Evolutionary conservation across 805 yeast genomes (phyloP), one percentile per base, ranked within the genome.

Genomic region (Debaryomyces maramus): DNA sequence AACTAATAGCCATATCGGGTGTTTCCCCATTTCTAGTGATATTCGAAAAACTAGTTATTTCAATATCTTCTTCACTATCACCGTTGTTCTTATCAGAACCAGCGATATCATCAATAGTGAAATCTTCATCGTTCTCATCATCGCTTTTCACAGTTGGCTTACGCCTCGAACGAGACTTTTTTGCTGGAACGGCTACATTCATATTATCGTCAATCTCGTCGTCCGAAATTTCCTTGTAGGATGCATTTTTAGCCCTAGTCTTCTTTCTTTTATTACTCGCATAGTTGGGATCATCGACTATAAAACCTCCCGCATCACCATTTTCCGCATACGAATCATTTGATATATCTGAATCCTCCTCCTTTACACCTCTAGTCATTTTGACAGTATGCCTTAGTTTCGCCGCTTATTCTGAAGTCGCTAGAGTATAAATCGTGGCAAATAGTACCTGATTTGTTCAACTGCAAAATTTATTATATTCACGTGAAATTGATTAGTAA

Each of bases 271-370:
- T 48, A 32, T 47, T 46, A 14, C 48, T 41, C 14, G 56, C 48
- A 46, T 45, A 46, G 34, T 54, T 55, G 8, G 67, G 65, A 43
- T 71, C 76, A 45, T 67, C 62, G 6, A 56, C 53, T 3, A 72
- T 51, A 45, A 73, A 72, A 14, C 77, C 78, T 6, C 77, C 78
- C n/a, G 47, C 63, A 9, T 38, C 50, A n/a, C n/a, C n/a, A 8
- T 15, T 22, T 15, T 30, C 39, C 6, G 26, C 22, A 14, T 26
- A 37, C 16, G 32, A 17, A 11, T 42, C 37, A 7, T 13, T 28
- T 17, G 34, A 23, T n/a, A 22, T 32, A 24, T 24, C 28, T 8
- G 28, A 24, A 24, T 29, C 32, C 5, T 29, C 32, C 6, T 6
- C 20, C 11, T 6, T 29, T n/a, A 5, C 16, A n/a, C 32, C 32